Conservation (phyloP, 345 rosid genomes). For the Triadica sebifera region DNA sequence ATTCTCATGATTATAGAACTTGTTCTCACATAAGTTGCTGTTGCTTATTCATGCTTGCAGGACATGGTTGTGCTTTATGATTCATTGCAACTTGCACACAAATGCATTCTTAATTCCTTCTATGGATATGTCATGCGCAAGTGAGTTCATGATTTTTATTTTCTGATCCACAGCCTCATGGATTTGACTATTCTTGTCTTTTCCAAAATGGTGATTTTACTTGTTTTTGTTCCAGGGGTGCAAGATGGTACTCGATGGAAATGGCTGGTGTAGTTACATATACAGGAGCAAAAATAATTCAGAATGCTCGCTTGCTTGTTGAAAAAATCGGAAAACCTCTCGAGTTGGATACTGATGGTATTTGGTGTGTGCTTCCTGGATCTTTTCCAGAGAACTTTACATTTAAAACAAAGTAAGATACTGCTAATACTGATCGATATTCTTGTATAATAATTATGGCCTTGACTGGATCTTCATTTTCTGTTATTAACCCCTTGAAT, state of each 20-base stretch:
- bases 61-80: conserved; percentile 98
- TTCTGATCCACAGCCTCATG: conserved; percentile 2
- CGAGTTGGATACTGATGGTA: conserved; percentile 97
- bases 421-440: conserved; percentile 14
- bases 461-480: background rate
- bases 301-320: conserved; percentile 89
- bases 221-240: conserved; percentile 62
- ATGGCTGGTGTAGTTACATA: conserved; percentile 99
- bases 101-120: conserved; percentile 93
- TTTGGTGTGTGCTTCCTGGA: conserved; percentile 95
- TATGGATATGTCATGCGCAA: conserved; percentile 99
- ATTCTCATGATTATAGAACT: conserved; percentile 3
- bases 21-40: conserved; percentile 14
- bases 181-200: conserved; percentile 17
- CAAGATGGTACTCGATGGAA: conserved; percentile 99
- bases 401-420: conserved; percentile 77
- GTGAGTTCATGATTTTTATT: conserved; percentile 45
- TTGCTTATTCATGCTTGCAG: conserved; percentile 45
- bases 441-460: background rate
- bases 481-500: background rate
- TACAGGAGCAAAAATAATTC: conserved; percentile 98
- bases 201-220: conserved; percentile 25
- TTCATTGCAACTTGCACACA: conserved; percentile 97
- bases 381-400: conserved; percentile 96
- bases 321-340: conserved; percentile 97